Base-by-base conservation (phyloP, 2,329 filamentous ascomycete species). In the Colletotrichum coccodes region DNA sequence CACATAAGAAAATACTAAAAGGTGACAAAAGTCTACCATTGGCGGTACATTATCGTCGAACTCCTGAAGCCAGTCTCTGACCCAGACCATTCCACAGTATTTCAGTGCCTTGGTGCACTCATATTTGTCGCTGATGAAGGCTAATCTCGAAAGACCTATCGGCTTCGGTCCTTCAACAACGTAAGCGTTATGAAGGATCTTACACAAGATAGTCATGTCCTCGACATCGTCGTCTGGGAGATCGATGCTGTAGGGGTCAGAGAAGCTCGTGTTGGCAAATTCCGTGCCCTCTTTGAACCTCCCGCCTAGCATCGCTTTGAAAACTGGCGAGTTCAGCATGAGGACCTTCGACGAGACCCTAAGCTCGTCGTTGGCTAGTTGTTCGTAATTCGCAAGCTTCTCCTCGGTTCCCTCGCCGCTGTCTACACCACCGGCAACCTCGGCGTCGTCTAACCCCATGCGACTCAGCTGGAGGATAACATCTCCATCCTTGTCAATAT, bases 191-290 rank as follows among this genome's bases (percentile, higher is more conserved):
- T 80, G 79, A 3, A 76, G 75, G 7, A 81, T 75, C 26, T 72
- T 72, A 60, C 81, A 74, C 8, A 81, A 28, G 1, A 79, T 70
- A 1, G 64, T 53, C 66, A 82, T 75, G 1, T 76, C 75, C 1
- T 73, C 71, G 0, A 75, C 64, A 56, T 80, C 71, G 56, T 81
- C 78, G 6, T 78, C 74, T 0, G 74, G 74, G 16, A 78, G 71
- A 3, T 65, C 34, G 40, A 65, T 23, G 32, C 52, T 64, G 61
- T 60, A 68, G 2, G 60, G 54, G 16, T 40, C 40, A 16, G 49
- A 23, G 18, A 32, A 34, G 4, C 46, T 32, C 6, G 30, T 26
- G 23, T 42, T 54, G 26, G 46, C 57, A 3, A 75, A 66, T 5
- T 59, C 50, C 1, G 66, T 36, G 9, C 70, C 74, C 50, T 76